Evolutionary conservation across 129 eudicot genomes (phyloP).

Genomic region (Ambrosia trifida): DNA sequence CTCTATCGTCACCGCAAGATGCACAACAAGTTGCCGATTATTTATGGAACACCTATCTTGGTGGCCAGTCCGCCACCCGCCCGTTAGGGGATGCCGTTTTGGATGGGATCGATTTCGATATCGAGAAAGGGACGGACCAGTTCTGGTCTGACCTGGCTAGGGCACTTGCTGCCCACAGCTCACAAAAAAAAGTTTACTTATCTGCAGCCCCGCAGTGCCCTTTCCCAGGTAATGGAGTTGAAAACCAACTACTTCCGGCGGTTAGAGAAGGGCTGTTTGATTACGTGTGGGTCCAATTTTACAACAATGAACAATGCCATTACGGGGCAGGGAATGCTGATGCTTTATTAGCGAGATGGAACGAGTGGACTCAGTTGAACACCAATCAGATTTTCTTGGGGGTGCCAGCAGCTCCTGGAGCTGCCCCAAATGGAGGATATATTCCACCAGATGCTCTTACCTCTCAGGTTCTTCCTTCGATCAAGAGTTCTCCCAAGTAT

Average conservation of each 20-base stretch:
- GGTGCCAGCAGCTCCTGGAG: constrained; percentile 54
- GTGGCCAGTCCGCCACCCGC: constrained; percentile 49
- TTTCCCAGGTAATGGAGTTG: constrained; percentile 43
- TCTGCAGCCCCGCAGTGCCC: constrained; percentile 88
- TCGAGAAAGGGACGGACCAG: constrained; percentile 44
- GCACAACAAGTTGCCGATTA: constrained; percentile 54
- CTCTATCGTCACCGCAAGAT: constrained; percentile 55
- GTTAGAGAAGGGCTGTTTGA: constrained; percentile 53
- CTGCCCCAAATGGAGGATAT: constrained; percentile 51
- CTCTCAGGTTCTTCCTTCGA: constrained; percentile 55
- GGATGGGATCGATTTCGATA: constrained; percentile 77
- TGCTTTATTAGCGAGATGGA: constrained; percentile 55
- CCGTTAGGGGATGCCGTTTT: constrained; percentile 65
- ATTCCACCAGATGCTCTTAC: constrained; percentile 56
- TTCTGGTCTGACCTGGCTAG: constrained; percentile 51
- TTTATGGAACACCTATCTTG: constrained; percentile 56
- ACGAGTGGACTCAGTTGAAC: constrained; percentile 47
- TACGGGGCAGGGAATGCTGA: constrained; percentile 35
- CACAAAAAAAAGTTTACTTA: constrained; percentile 50
- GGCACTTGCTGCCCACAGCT: constrained; percentile 36
- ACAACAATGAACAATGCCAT: constrained; percentile 58
- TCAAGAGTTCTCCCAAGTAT: constrained; percentile 55
- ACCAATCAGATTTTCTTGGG: constrained; percentile 59
- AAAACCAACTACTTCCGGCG: constrained; percentile 25
- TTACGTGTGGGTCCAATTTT: constrained; percentile 79